Percentiles rank a stretch among this genome's conserved stretches.
These are phyloP conservation scores for Metarhizium anisopliae DNA, from an alignment of 2,329 filamentous ascomycete genomes.

Conservation along the genomic window DNA sequence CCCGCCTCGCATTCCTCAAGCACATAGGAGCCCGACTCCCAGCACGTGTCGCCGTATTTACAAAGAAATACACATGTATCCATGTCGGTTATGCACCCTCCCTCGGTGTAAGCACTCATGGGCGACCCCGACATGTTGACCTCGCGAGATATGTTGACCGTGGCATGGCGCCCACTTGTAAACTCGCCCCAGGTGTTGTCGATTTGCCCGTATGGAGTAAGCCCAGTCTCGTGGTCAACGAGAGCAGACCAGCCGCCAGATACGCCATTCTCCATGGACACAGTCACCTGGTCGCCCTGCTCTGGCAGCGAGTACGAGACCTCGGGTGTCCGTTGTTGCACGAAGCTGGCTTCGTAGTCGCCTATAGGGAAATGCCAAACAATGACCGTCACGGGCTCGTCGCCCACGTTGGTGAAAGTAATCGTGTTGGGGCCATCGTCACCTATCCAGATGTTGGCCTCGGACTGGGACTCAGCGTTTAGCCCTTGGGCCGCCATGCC, in stretches of 20 bases:
- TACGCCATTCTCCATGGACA: conserved; percentile 27
- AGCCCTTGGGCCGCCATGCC: neutral
- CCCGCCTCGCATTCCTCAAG: conserved; percentile 24
- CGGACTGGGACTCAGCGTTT: neutral
- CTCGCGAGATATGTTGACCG: conserved; percentile 32
- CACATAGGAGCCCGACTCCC: conserved; percentile 23
- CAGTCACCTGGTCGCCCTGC: conserved; percentile 20
- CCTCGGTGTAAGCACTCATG: conserved; percentile 24
- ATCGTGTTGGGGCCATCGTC: conserved; percentile 18
- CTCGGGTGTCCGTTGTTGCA: conserved; percentile 18
- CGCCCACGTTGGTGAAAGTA: conserved; percentile 18
- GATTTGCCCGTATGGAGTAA: conserved; percentile 25
- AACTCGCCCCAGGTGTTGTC: conserved; percentile 35
- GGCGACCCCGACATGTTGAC: conserved; percentile 31
- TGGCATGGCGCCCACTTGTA: conserved; percentile 27
- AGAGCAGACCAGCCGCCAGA: conserved; percentile 31
- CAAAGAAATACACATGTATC: conserved; percentile 33
- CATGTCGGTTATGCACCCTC: conserved; percentile 32
- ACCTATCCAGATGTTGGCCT: conserved; percentile 19
- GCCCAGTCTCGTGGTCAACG: conserved; percentile 16
- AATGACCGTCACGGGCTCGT: conserved; percentile 17
- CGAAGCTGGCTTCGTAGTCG: conserved; percentile 17
- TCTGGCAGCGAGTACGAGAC: conserved; percentile 29
- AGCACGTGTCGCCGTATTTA: conserved; percentile 24
- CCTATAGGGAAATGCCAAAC: neutral